Base-by-base conservation (phyloP, 2,329 filamentous ascomycete genomes). In the Xylaria hypoxylon region DNA sequence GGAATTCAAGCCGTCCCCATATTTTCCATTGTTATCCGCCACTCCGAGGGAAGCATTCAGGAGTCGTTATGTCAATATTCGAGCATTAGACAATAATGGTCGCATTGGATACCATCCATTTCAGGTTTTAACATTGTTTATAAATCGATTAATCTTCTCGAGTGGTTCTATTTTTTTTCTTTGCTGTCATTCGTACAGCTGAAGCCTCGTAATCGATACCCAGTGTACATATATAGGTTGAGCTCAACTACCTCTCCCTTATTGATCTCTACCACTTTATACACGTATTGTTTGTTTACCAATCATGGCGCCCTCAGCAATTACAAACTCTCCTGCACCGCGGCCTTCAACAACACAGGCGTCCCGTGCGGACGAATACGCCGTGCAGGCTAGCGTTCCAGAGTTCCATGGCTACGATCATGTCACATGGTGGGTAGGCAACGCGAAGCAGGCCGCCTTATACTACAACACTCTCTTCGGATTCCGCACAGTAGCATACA, bases 381-480 rank as follows among this genome's bases (percentile, higher is more conserved):
- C 85, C 67, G 82, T 87, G 52, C 83, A 86, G 73, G 81, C 76
- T 56, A 84, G 73, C 73, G 81, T 73, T 68, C 80, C 79, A 74
- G 86, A 85, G 77, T 94, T 97, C 82, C 87, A 88, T 68, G 94
- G 93, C 76, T 97, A 97, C 79, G 93, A 97, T 81, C 92, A 97
- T 80, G 88, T 97, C 63, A 94, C 93, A 72, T 97, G 94, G 94
- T 97, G 93, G 83, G 95, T 97, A 33, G 94, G 94, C 77, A 98
- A 98, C 78, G 94, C 95, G 74, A 97, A 97, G 82, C 94, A 97
- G 83, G 93, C 94, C 2, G 94, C 94, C 44, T 87, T 91, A 15
- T 97, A 93, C 82, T 97, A 97, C 82, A 90, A 91, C 72, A 90
- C 88, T 11, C 91, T 94, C 71, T 94, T 97, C 83, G 94, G 93